Conservation (phyloP, 2,329 filamentous ascomycete genomes). For the Xylariaceae sp. region DNA sequence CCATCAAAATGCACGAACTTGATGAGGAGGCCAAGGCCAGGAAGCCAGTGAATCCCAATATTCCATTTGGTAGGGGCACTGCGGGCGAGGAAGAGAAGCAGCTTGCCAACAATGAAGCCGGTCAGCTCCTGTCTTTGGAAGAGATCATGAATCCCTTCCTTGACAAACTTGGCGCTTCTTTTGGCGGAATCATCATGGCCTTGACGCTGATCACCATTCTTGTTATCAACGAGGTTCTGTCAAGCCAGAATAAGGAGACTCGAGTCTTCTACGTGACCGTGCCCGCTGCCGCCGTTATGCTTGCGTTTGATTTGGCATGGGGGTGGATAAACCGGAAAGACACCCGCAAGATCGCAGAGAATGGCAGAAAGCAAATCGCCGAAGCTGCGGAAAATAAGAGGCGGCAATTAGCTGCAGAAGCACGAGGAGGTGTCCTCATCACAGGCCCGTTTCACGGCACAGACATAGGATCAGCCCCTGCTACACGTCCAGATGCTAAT, state of each 20-base stretch:
- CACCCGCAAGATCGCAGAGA: constrained; percentile 56
- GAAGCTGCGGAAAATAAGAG: constrained; percentile 30
- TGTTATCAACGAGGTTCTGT: constrained; percentile 56
- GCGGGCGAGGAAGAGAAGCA: constrained; percentile 47
- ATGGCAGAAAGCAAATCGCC: constrained; percentile 46
- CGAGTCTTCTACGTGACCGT: constrained; percentile 65
- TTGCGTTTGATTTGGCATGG: constrained; percentile 59
- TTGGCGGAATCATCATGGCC: constrained; percentile 62
- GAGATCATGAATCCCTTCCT: constrained; percentile 73
- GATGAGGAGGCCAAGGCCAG: constrained; percentile 50
- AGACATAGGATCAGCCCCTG: not conserved
- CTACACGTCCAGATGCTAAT: not conserved
- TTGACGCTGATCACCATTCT: constrained; percentile 61
- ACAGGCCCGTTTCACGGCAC: not conserved
- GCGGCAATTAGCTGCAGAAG: constrained; percentile 4
- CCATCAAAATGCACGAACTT: constrained; percentile 64
- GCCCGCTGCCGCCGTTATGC: constrained; percentile 63
- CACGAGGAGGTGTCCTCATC: constrained; percentile 7
- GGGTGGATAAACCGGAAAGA: constrained; percentile 60
- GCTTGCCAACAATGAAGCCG: constrained; percentile 43
- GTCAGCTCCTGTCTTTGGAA: constrained; percentile 56
- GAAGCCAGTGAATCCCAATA: constrained; percentile 66
- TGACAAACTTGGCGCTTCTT: constrained; percentile 59
- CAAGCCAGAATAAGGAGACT: constrained; percentile 42
- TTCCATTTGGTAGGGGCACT: constrained; percentile 56